Evolutionary conservation across 2,329 filamentous ascomycete species (phyloP), one percentile per base, ranked within the genome.

Genomic region (Claviceps sorghi): DNA sequence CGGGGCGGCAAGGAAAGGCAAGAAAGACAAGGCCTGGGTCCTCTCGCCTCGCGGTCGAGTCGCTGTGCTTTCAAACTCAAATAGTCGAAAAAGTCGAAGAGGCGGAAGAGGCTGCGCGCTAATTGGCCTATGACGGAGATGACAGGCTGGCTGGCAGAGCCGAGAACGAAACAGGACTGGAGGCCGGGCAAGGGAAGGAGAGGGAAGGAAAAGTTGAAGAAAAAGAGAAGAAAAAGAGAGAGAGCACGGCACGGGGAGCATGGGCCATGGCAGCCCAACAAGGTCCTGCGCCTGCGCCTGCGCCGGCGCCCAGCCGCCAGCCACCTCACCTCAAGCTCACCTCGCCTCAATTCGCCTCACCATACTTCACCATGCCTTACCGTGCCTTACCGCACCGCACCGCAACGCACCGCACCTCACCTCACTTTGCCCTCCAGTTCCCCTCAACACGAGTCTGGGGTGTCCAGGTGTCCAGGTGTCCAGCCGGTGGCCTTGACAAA

Each of bases 251-350:
- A 36, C 2, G 13, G 17, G 2, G 32, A 8, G 42, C 26, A 26
- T 26, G 26, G 26, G 19, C 19, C 48, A 21, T 53, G 34, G 43
- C 41, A 36, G 48, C 52, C 52, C 52, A 53, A 53, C 42, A 44
- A 8, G 48, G 26, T 26, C 26, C 26, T 26, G 26, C 26, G 5
- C 26, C 26, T 26, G 38, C 29, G 46, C 17, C 40, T 53, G 52
- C 36, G 47, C 41, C 48, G 15, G 42, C 50, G 52, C 52, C 52
- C 52, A 53, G 51, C 52, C 17, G 10, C 38, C 34, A 36, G 26
- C 26, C 26, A 26, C 26, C 26, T 26, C 26, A 26, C 26, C 26
- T 26, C 26, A 26, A n/a, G n/a, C n/a, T n/a, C n/a, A n/a, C n/a
- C n/a, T n/a, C 30, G 13, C 32, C 32, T 34, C 9, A 34, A 3